Base-by-base conservation (phyloP, 148 eudicot genomes). In the Dianthus caryophyllus region DNA sequence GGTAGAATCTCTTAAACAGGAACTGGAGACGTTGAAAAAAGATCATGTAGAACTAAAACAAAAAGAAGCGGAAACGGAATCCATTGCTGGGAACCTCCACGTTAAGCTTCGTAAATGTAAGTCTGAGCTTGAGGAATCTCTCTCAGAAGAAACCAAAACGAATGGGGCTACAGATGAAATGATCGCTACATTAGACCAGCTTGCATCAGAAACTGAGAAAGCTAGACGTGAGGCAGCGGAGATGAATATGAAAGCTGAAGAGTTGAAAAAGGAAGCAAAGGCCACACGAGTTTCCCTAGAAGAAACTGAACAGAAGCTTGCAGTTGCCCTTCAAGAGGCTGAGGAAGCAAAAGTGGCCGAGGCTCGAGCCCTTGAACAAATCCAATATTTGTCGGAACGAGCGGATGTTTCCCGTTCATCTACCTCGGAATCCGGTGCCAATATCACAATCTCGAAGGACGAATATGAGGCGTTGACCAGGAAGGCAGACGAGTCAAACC, bases 301-400 rank as follows among this genome's bases (percentile, higher is more conserved):
- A 77, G 87, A 84, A 70, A 87, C 89, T 7, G 91, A 89, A 76
- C 65, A 83, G 65, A 63, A 81, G 78, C 81, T 87, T 11, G 69
- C 50, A 47, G 51, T 73, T 47, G 96, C 94, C 31, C 67, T 80
- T 66, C 69, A 65, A 59, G 97, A 92, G 77, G 85, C 86, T 38
- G 89, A 85, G 74, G 96, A 87, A 76, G 91, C 93, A 36, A 85
- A 87, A 76, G 74, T 57, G 13, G 90, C 85, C 27, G 94, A 92
- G 66, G 59, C 78, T 14, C 73, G 69, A 41, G 90, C 88, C 5
- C 82, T 78, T 41, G 76, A 78, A 39, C 82, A 82, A 67, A 87
- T 87, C 33, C 76, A 76, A 75, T 61, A 66, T 26, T 69, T 85
- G 51, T 87, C 98, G 13, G 88, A 87, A 65, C 78, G 65, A 76